Evolutionary conservation across 2,329 filamentous ascomycete species (phyloP).

Genomic region (Fusarium torreyae): DNA sequence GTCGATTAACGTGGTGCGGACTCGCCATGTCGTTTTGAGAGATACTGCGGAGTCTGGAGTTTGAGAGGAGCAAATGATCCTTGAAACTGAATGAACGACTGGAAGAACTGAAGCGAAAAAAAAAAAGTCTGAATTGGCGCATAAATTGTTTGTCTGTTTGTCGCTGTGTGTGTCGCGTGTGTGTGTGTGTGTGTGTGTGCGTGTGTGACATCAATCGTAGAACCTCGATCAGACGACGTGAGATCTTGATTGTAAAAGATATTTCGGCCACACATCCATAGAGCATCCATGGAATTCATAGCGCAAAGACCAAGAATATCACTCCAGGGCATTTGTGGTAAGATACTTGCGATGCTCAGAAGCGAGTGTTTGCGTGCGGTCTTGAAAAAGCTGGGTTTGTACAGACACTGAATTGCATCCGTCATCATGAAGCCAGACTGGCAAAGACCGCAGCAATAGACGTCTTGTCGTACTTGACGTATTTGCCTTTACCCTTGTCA

Average conservation of each 20-base stretch:
- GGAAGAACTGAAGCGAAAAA: not conserved
- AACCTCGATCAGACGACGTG: not conserved
- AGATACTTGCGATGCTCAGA: not conserved
- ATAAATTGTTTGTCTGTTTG: conserved; percentile 14
- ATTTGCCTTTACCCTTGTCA: conserved; percentile 97
- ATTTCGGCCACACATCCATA: not conserved
- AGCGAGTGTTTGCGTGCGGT: not conserved
- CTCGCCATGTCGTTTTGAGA: conserved; percentile 4
- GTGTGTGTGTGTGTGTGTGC: not conserved
- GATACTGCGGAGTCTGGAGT: conserved; percentile 11
- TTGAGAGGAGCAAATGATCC: not conserved
- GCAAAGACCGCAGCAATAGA: conserved; percentile 78
- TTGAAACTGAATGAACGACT: not conserved
- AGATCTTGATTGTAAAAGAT: not conserved
- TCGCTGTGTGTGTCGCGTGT: not conserved
- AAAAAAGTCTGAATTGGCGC: conserved; percentile 7
- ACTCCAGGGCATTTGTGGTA: not conserved
- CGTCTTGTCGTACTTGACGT: conserved; percentile 96
- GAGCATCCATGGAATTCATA: not conserved
- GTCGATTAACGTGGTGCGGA: conserved; percentile 5
- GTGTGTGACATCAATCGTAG: not conserved
- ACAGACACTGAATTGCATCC: no score
- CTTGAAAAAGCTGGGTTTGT: not conserved
- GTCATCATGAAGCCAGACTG: conserved; percentile 59
- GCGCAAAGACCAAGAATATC: conserved; percentile 4